Evolutionary conservation across 768 basidiomycete genomes (phyloP), one percentile per base, ranked within the genome.

Genomic region (Trametes cubensis): DNA sequence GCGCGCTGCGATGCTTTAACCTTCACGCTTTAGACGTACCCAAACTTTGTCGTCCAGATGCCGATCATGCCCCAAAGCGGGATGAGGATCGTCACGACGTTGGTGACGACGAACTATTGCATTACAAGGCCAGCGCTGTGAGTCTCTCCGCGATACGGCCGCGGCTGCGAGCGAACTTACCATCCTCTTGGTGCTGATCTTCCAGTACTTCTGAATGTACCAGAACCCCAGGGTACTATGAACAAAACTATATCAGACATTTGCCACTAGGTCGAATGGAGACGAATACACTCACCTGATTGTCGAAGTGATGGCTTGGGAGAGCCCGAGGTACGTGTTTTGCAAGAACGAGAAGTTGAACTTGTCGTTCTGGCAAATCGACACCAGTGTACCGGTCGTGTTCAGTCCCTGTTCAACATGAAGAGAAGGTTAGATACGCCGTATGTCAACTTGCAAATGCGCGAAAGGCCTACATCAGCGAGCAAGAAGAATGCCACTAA

Each of bases 51-150:
- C 0, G 91, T 92, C 90, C 92, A 92, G 50, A 94, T 85, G 1
- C 92, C 91, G 45, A 92, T 79, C 89, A 90, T 89, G 15, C 90
- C 89, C 92, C 92, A 94, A 6, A 92, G 77, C 1, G 92, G 90
- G 54, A 94, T 91, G 46, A 92, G 44, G 25, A 92, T 82, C 3
- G 89, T 89, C 5, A 88, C 83, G 0, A 90, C 81, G 64, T 90
- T 92, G 3, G 90, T 92, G 0, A 89, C 82, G 15, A 86, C 75
- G 67, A 93, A 92, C 89, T 92, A 47, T 28, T n/a, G 7, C 3
- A 28, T 28, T 5, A 15, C 11, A 40, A 18, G 17, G 41, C 2
- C 15, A 14, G 7, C 0, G 13, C 4, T 4, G 44, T 45, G 7
- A 47, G 53, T 21, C 18, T 20, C 14, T 14, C 11, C 10, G 25